phyloP scores from a whole-genome alignment of 2,329 filamentous ascomycete genomes.

The Arthroderma sp. region DNA sequence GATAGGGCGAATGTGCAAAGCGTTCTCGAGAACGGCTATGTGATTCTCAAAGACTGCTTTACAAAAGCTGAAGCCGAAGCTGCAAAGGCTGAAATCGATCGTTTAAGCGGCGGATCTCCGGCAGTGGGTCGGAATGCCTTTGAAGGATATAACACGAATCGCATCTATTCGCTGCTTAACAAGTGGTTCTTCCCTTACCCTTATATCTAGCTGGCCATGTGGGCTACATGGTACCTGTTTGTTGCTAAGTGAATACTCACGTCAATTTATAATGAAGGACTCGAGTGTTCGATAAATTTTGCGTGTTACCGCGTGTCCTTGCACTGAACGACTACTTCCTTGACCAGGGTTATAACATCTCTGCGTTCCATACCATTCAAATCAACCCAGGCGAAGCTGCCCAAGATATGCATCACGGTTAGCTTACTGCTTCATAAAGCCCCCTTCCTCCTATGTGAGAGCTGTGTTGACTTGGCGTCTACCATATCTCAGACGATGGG shows the following conservation, averaged over 20 bases:
- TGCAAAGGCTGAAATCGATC: constrained; percentile 20
- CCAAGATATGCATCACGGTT: constrained; percentile 26
- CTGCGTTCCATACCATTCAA: constrained; percentile 25
- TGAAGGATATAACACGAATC: constrained; percentile 25
- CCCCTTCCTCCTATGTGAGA: neutral
- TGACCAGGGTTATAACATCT: constrained; percentile 25
- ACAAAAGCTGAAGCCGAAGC: constrained; percentile 19
- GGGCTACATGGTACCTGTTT: neutral
- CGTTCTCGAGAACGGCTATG: constrained; percentile 25
- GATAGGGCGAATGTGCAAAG: constrained; percentile 17
- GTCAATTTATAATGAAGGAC: constrained; percentile 10
- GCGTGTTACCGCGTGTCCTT: constrained; percentile 22
- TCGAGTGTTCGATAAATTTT: constrained; percentile 27
- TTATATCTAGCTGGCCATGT: neutral
- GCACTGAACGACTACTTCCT: constrained; percentile 30
- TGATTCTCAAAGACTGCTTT: constrained; percentile 22
- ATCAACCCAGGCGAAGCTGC: constrained; percentile 28
- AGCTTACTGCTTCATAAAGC: neutral
- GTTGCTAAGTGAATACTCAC: too few species aligned
- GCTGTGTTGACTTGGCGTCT: neutral
- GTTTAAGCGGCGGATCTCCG: constrained; percentile 20
- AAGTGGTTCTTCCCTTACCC: constrained; percentile 14
- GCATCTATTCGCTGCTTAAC: constrained; percentile 28
- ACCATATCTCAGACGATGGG: constrained; percentile 13
- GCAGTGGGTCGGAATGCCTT: constrained; percentile 24